Percentiles rank a stretch among this genome's conserved stretches.
Conservation (phyloP, 2,329 filamentous ascomycete genomes). For the Hypocreales sp. region DNA sequence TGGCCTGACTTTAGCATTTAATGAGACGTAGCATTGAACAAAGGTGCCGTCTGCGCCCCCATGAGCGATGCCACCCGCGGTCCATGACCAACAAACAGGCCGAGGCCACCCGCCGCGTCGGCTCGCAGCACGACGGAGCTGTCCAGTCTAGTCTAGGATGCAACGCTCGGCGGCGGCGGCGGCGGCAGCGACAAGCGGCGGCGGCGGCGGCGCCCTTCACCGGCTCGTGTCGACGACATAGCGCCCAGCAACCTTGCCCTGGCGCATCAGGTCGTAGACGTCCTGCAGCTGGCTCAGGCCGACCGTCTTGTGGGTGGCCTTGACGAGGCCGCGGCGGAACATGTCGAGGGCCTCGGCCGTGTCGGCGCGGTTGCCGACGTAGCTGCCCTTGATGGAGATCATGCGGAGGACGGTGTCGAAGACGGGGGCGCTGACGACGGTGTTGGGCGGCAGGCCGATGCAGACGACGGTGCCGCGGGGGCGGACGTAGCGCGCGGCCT, state of each 20-base stretch:
- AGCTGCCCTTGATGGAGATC: slow-evolving; percentile 84
- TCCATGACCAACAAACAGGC: too few relatives aligned
- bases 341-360: slow-evolving; percentile 83
- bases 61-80: too few relatives aligned
- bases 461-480: slow-evolving; percentile 70
- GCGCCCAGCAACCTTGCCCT: slow-evolving; percentile 58
- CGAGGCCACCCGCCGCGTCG: too few relatives aligned
- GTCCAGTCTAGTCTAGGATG: too few relatives aligned
- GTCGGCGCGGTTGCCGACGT: slow-evolving; percentile 86
- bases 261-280: slow-evolving; percentile 63
- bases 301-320: slow-evolving; percentile 72
- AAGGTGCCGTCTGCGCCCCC: too few relatives aligned
- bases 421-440: slow-evolving; percentile 68
- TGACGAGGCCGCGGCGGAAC: slow-evolving; percentile 69
- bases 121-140: too few relatives aligned
- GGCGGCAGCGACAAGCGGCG: too few relatives aligned
- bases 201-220: too few relatives aligned
- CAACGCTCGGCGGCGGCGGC: too few relatives aligned
- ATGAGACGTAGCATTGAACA: too few relatives aligned
- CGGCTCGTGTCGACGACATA: slow-evolving; percentile 64
- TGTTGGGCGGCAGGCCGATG: slow-evolving; percentile 74
- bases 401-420: slow-evolving; percentile 82
- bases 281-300: slow-evolving; percentile 65
- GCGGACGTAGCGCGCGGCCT: slow-evolving; percentile 78
- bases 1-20: too few relatives aligned